These are phyloP conservation scores for Hapsidospora chrysogenum DNA, from an alignment of 495 filamentous ascomycete genomes.

Conservation along the genomic window DNA sequence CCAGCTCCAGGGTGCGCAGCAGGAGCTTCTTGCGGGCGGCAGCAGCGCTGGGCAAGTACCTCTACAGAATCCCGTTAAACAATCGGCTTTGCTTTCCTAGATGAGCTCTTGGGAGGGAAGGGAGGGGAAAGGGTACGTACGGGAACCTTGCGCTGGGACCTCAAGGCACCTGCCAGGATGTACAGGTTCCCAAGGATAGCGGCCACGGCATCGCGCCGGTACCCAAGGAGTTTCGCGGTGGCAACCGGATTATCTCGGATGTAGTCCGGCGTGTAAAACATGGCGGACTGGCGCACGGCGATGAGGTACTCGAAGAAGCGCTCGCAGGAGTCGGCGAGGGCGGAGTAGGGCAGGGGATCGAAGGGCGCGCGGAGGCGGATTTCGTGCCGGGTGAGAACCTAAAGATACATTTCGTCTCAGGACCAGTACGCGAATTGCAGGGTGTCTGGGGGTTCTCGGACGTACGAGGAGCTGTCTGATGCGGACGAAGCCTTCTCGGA, in stretches of 20 bases:
- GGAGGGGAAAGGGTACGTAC: conserved; percentile 2
- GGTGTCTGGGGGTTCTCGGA: neutral
- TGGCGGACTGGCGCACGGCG: conserved; percentile 35
- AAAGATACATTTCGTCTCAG: neutral
- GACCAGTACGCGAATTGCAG: neutral
- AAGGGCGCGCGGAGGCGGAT: conserved; percentile 40
- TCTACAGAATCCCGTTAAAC: conserved; percentile 6
- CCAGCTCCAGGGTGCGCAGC: conserved; percentile 30
- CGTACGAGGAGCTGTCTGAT: conserved; percentile 36
- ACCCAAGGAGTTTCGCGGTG: conserved; percentile 23
- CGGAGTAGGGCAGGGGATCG: conserved; percentile 36
- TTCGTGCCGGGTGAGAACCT: conserved; percentile 37
- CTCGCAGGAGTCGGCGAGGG: conserved; percentile 34
- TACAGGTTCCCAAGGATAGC: conserved; percentile 41
- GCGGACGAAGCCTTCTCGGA: conserved; percentile 41
- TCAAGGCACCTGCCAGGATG: conserved; percentile 34
- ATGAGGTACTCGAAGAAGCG: conserved; percentile 41
- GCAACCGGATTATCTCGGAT: conserved; percentile 25
- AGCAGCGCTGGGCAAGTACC: conserved; percentile 36
- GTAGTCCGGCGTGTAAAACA: conserved; percentile 36
- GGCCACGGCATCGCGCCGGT: conserved; percentile 37
- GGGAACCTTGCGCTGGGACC: conserved; percentile 31
- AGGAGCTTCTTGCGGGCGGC: conserved; percentile 31
- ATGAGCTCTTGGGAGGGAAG: neutral
- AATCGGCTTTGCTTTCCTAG: neutral